Conservation (phyloP, 2,329 filamentous ascomycete species). For the Proliferodiscus dingleyae region DNA sequence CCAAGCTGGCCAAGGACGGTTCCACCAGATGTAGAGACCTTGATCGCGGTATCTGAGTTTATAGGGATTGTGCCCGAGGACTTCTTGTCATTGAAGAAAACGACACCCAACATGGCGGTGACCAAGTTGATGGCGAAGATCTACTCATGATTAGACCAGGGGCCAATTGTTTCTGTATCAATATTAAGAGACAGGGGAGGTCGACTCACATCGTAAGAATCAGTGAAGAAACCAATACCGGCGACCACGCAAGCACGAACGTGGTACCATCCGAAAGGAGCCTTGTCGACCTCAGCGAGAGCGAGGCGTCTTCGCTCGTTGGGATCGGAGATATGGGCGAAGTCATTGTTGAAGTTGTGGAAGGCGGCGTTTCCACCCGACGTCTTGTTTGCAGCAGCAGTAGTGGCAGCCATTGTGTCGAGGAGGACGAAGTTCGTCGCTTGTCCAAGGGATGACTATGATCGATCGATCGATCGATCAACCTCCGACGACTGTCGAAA, state of each 20-base stretch:
- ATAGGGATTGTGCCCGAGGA: constrained; percentile 54
- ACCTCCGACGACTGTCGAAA: neutral
- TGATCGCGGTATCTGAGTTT: constrained; percentile 73
- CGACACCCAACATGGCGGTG: constrained; percentile 28
- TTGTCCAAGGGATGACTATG: no score
- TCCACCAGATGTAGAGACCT: constrained; percentile 76
- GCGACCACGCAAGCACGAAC: constrained; percentile 72
- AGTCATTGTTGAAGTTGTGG: constrained; percentile 75
- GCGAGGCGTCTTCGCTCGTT: constrained; percentile 76
- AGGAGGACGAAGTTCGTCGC: neutral
- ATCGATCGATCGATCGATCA: no score
- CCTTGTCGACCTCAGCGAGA: constrained; percentile 76
- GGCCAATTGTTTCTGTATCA: no score
- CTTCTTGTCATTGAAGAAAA: constrained; percentile 22
- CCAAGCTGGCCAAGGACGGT: constrained; percentile 78
- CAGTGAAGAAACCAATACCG: constrained; percentile 84
- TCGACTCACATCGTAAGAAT: constrained; percentile 82
- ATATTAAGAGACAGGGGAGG: constrained; percentile 33
- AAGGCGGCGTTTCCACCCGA: constrained; percentile 64
- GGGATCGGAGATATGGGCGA: constrained; percentile 50
- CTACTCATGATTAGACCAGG: constrained; percentile 34
- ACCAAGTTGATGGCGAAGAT: constrained; percentile 30
- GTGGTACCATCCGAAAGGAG: constrained; percentile 80
- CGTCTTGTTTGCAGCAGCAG: constrained; percentile 35
- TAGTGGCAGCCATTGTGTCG: constrained; percentile 1